phyloP scores from a whole-genome alignment of 176 grass and related monocot species.

The Dendrocalamus sinicus region DNA sequence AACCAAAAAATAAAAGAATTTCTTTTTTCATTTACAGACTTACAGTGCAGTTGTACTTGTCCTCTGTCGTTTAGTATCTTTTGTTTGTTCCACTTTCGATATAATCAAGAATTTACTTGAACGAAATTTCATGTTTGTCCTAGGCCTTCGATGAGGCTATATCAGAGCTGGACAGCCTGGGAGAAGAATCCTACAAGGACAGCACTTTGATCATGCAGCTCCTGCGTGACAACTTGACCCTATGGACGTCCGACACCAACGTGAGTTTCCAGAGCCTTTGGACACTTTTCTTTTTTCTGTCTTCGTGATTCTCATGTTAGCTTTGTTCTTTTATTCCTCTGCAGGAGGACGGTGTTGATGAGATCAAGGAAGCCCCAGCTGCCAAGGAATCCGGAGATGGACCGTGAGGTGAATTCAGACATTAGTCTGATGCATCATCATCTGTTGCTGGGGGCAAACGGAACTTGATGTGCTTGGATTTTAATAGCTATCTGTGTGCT shows the following conservation, averaged over 20 bases:
- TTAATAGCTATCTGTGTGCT: slow-evolving; percentile 37
- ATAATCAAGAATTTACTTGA: background rate
- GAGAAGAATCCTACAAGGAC: slow-evolving; percentile 96
- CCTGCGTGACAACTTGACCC: slow-evolving; percentile 86
- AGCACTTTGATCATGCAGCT: slow-evolving; percentile 95
- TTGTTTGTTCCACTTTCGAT: background rate
- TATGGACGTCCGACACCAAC: slow-evolving; percentile 86
- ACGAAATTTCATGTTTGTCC: background rate
- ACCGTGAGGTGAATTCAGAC: slow-evolving; percentile 43
- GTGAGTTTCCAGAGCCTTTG: slow-evolving; percentile 24
- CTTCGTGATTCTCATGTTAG: slow-evolving; percentile 14
- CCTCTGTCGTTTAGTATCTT: background rate
- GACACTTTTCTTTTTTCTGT: background rate
- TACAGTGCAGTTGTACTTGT: background rate
- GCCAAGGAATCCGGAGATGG: slow-evolving; percentile 60
- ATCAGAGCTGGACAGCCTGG: slow-evolving; percentile 86
- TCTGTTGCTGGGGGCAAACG: slow-evolving; percentile 31
- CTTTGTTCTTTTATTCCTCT: background rate
- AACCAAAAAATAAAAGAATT: background rate
- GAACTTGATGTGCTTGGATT: slow-evolving; percentile 37
- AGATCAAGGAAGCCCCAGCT: slow-evolving; percentile 73
- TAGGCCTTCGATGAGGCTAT: slow-evolving; percentile 95
- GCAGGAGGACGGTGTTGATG: slow-evolving; percentile 70
- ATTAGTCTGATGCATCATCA: slow-evolving; percentile 26
- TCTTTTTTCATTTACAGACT: background rate